Percentiles rank a stretch among this genome's conserved stretches.
phyloP scores from a whole-genome alignment of 129 eudicot species.

The Chrysanthemum seticuspe region DNA sequence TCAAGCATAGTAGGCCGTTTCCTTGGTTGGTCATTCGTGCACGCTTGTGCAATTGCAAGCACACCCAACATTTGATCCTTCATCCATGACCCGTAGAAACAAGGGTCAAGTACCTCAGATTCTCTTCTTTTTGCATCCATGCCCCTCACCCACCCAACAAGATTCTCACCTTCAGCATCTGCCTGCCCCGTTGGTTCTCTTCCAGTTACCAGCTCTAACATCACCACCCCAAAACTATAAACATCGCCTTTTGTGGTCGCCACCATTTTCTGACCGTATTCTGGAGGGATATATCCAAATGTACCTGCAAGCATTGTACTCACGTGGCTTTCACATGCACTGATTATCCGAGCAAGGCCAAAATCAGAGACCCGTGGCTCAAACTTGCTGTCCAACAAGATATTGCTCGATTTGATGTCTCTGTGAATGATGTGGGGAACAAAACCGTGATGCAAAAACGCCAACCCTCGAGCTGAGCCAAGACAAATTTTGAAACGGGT shows the following conservation, averaged over 20 bases:
- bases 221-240: conserved; percentile 92
- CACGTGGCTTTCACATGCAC: conserved; percentile 96
- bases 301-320: conserved; percentile 88
- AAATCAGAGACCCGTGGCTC: conserved; percentile 91
- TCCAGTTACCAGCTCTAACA: conserved; percentile 87
- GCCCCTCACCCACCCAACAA: conserved; percentile 87
- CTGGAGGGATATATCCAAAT: conserved; percentile 95
- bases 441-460: conserved; percentile 88
- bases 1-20: conserved; percentile 83
- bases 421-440: conserved; percentile 90
- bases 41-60: conserved; percentile 63
- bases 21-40: conserved; percentile 78
- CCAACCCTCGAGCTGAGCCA: conserved; percentile 81
- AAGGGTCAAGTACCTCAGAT: conserved; percentile 59
- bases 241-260: conserved; percentile 87
- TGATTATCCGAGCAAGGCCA: conserved; percentile 85
- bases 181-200: conserved; percentile 80
- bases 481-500: conserved; percentile 71
- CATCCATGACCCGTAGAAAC: conserved; percentile 35
- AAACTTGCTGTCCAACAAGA: conserved; percentile 65
- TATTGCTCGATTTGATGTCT: conserved; percentile 92
- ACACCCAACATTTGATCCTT: conserved; percentile 69
- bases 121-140: conserved; percentile 61
- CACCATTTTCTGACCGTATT: conserved; percentile 85
- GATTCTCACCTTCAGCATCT: conserved; percentile 87